Evolutionary conservation across 345 rosid species (phyloP).

Genomic region (Excoecaria cochinchinensis): DNA sequence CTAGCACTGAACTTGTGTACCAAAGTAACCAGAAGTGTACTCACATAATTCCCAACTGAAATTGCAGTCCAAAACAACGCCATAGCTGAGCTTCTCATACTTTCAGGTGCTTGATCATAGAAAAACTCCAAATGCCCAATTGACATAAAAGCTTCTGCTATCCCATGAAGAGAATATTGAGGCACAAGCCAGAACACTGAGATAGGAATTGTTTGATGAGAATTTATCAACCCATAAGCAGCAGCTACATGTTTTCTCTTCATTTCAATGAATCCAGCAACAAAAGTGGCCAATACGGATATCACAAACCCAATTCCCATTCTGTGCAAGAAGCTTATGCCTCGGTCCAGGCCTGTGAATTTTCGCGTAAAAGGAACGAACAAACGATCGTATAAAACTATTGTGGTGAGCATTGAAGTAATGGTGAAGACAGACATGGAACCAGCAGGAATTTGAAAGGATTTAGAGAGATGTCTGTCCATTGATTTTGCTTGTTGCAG

Average conservation of each 20-base stretch:
- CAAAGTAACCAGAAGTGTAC: conserved; percentile 66
- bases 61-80: conserved; percentile 75
- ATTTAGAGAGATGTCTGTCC: conserved; percentile 64
- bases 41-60: conserved; percentile 63
- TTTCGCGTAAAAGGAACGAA: conserved; percentile 54
- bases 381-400: conserved; percentile 65
- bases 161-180: conserved; percentile 73
- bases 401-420: conserved; percentile 63
- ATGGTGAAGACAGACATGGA: conserved; percentile 90
- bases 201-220: conserved; percentile 48
- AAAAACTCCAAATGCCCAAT: conserved; percentile 84
- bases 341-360: conserved; percentile 74
- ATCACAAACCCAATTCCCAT: conserved; percentile 84
- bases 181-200: conserved; percentile 80
- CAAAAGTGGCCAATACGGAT: conserved; percentile 68
- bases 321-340: conserved; percentile 69
- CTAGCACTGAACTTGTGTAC: conserved; percentile 59
- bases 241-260: conserved; percentile 55
- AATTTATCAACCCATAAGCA: conserved; percentile 36
- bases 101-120: conserved; percentile 84
- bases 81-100: conserved; percentile 81
- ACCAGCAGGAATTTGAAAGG: conserved; percentile 77
- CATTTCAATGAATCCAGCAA: conserved; percentile 70
- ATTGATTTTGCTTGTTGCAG: conserved; percentile 83
- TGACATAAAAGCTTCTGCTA: conserved; percentile 86